Base-by-base conservation (phyloP, 768 basidiomycete species). In the Leccinum broughii region DNA sequence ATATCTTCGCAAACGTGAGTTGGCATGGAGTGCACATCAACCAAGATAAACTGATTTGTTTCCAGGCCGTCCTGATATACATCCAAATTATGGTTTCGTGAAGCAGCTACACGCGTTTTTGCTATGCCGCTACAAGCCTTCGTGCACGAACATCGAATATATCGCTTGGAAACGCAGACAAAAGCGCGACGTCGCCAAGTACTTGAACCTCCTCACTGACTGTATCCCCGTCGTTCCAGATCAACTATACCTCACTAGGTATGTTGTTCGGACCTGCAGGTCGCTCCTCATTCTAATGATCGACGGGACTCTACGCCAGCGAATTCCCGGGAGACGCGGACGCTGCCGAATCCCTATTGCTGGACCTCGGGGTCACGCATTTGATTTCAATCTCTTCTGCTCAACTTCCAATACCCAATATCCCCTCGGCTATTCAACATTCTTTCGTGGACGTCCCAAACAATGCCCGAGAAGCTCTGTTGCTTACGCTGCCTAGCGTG, bases 111-210 rank as follows among this genome's bases (percentile, higher is more conserved):
- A 85, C 41, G 72, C 76, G 1, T 88, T 86, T 62, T 76, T 72
- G 28, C 77, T 80, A 11, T 86, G 85, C 62, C 71, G 75, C 44
- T 85, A 81, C 65, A 70, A 75, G 22, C 80, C 83, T 0, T 77
- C 75, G 1, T 75, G 74, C 26, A 67, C 71, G 0, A 77, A 83
- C 59, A 57, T 74, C 3, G 75, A 73, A 20, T 88, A 88, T 60
- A 77, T 78, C 4, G 70, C 80, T n/a, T 88, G 86, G 86, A 85
- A 81, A 66, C 80, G 83, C 13, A 74, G 78, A 32, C 80, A 83
- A 59, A 76, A 77, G 52, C 84, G 81, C 59, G 80, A 83, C 34
- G 83, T 85, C 48, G 79, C 78, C 3, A 71, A 74, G 51, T 88
- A 83, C 65, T 68, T 88, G 30, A 83, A 81, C 61, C 71, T 78